phyloP scores from a whole-genome alignment of 495 filamentous ascomycete genomes.

The Penicillium lividum region DNA sequence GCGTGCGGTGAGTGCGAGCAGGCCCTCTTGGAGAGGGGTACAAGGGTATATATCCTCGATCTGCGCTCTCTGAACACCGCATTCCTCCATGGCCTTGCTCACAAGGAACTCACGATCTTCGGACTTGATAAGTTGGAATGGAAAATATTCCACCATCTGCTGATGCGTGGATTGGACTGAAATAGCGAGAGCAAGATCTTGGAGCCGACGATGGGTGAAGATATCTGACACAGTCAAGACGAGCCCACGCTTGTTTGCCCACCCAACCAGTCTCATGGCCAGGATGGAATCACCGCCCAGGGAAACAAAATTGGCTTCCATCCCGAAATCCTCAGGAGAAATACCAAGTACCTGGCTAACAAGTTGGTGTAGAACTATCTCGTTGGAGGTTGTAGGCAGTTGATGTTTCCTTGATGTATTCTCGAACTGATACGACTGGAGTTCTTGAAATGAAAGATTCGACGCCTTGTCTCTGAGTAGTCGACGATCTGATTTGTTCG shows the following conservation, averaged over 20 bases:
- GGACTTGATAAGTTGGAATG: too few relatives aligned
- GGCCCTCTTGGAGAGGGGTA: constrained; percentile 2
- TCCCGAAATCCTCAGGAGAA: constrained; percentile 7
- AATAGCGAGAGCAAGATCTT: too few relatives aligned
- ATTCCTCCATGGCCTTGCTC: too few relatives aligned
- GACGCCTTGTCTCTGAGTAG: background rate
- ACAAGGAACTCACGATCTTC: too few relatives aligned
- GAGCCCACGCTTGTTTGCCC: background rate
- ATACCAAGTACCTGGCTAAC: constrained; percentile 19
- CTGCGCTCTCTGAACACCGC: too few relatives aligned
- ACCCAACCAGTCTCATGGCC: constrained; percentile 21
- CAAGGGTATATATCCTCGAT: constrained; percentile 3
- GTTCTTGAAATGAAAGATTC: background rate
- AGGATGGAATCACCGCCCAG: constrained; percentile 34
- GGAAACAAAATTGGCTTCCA: constrained; percentile 18
- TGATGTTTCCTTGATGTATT: too few relatives aligned
- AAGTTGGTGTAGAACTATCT: constrained; percentile 24
- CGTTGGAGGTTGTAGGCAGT: background rate
- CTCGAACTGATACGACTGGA: background rate
- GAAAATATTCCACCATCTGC: too few relatives aligned
- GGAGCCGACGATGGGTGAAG: background rate
- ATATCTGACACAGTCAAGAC: background rate
- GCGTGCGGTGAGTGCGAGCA: background rate
- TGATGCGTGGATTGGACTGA: too few relatives aligned
- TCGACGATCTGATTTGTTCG: background rate